phyloP scores from a whole-genome alignment of 441 rosid genomes.

The Euphorbia neoarborescens region DNA sequence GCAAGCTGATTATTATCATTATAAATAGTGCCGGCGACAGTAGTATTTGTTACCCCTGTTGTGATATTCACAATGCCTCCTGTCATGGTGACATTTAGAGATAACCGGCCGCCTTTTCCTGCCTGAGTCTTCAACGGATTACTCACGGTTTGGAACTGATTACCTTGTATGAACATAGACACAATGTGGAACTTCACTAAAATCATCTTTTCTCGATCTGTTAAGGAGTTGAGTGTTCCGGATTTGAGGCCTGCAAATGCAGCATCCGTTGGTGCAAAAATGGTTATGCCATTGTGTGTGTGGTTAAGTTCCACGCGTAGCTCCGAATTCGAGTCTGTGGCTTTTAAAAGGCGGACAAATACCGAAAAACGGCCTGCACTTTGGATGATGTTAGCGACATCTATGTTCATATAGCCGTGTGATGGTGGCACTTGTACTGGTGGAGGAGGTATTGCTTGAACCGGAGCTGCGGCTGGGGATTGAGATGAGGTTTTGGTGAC shows the following conservation, averaged over 20 bases:
- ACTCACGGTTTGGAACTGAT: constrained; percentile 68
- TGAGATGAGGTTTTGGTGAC: constrained; percentile 32
- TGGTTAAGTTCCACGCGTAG: constrained; percentile 59
- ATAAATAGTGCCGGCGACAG: constrained; percentile 53
- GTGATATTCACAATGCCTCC: constrained; percentile 59
- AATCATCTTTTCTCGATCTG: constrained; percentile 51
- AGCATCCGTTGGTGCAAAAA: constrained; percentile 66
- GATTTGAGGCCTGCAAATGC: constrained; percentile 51
- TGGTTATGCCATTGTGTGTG: constrained; percentile 61
- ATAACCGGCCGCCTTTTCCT: constrained; percentile 47
- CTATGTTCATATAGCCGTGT: constrained; percentile 23
- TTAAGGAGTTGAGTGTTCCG: constrained; percentile 57
- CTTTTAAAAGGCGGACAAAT: constrained; percentile 51
- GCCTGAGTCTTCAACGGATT: constrained; percentile 78
- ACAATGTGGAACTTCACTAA: constrained; percentile 62
- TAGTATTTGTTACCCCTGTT: constrained; percentile 61
- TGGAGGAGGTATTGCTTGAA: constrained; percentile 14
- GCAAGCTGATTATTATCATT: constrained; percentile 75
- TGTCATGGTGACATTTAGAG: constrained; percentile 53
- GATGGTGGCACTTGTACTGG: constrained; percentile 11
- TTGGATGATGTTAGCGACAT: constrained; percentile 53
- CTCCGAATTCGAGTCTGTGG: constrained; percentile 44
- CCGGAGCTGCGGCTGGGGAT: constrained; percentile 15
- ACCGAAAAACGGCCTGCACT: constrained; percentile 59
- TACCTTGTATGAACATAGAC: constrained; percentile 39